These are phyloP conservation scores for Kickxella alabastrina DNA, from an alignment of 192 early-diverging fungal genomes.

Conservation along the genomic window DNA sequence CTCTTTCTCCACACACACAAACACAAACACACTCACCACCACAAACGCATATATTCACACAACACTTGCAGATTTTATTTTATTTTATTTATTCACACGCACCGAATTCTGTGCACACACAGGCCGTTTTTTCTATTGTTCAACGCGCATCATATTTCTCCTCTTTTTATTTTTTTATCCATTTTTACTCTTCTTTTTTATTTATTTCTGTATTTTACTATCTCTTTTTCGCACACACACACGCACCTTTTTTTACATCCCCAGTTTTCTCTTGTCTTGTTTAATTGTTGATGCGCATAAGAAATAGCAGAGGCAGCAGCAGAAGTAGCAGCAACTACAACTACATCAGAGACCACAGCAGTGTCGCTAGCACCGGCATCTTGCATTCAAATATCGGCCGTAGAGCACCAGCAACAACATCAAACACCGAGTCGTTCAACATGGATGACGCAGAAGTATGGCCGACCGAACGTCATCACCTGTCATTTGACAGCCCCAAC, in stretches of 20 bases:
- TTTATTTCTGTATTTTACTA: not conserved
- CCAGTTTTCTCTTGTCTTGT: not conserved
- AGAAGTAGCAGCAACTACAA: too few relatives aligned
- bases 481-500: constrained; percentile 18
- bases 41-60: not conserved
- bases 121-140: not conserved
- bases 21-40: not conserved
- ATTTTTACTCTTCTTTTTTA: not conserved
- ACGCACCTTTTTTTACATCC: not conserved
- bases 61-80: not conserved
- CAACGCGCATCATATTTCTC: not conserved
- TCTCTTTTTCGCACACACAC: not conserved
- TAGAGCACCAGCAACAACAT: too few relatives aligned
- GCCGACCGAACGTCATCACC: constrained; percentile 15
- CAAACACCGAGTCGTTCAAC: too few relatives aligned
- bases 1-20: not conserved
- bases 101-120: not conserved
- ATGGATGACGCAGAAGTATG: too few relatives aligned
- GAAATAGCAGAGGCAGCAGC: too few relatives aligned
- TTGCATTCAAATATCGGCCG: too few relatives aligned
- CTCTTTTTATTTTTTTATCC: not conserved
- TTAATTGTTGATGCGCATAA: not conserved
- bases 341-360: too few relatives aligned
- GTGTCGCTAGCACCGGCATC: not conserved
- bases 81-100: not conserved